These are phyloP conservation scores for Neofusicoccum kwambonambiense DNA, from an alignment of 2,329 filamentous ascomycete species.

Conservation along the genomic window DNA sequence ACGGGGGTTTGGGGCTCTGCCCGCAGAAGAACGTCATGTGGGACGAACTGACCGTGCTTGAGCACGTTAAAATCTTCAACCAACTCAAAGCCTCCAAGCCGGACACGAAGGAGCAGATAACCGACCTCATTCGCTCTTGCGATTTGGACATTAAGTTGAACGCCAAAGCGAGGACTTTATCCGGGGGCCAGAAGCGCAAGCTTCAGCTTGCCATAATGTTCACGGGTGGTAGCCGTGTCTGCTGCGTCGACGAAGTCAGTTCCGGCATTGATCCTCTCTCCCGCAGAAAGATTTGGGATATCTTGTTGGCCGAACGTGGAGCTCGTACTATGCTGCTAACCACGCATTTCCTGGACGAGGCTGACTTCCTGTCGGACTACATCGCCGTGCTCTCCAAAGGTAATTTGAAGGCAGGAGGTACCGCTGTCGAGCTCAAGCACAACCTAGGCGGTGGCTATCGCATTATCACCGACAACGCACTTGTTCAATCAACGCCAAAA, in stretches of 20 bases:
- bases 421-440: slow-evolving; percentile 82
- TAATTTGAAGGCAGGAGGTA: slow-evolving; percentile 75
- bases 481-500: not conserved
- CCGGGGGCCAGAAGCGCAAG: slow-evolving; percentile 89
- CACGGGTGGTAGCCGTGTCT: slow-evolving; percentile 82
- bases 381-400: slow-evolving; percentile 88
- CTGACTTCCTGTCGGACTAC: slow-evolving; percentile 82
- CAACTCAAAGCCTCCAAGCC: slow-evolving; percentile 66
- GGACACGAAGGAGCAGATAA: slow-evolving; percentile 60
- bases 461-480: slow-evolving; percentile 47
- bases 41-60: slow-evolving; percentile 81
- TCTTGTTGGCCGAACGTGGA: slow-evolving; percentile 80
- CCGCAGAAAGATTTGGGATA: slow-evolving; percentile 90
- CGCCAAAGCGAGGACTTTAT: slow-evolving; percentile 73
- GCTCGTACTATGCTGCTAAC: slow-evolving; percentile 81
- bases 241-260: slow-evolving; percentile 88
- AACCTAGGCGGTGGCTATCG: slow-evolving; percentile 79
- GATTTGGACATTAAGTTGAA: slow-evolving; percentile 74
- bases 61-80: slow-evolving; percentile 84
- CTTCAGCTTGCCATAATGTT: slow-evolving; percentile 94
- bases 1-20: slow-evolving; percentile 78
- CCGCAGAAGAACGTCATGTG: slow-evolving; percentile 94
- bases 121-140: slow-evolving; percentile 64
- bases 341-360: slow-evolving; percentile 92
- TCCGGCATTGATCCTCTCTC: slow-evolving; percentile 85